phyloP scores from a whole-genome alignment of 106 monocot genomes.

The Narthecium ossifragum region DNA sequence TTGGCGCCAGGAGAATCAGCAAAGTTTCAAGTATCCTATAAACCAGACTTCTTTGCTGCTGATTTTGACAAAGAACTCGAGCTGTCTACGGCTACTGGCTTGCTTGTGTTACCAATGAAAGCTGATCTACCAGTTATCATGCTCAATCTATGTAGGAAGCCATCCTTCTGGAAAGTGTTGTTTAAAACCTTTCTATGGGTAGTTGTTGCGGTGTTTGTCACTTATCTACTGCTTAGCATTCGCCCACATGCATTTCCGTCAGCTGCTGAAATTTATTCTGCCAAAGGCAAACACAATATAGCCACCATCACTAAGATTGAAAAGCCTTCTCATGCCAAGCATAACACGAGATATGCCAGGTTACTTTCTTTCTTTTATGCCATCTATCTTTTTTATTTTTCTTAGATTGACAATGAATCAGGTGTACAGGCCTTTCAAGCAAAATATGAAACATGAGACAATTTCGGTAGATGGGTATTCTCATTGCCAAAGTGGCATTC shows the following conservation, averaged over 20 bases:
- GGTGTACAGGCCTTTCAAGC: constrained; percentile 35
- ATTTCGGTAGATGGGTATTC: constrained; percentile 8
- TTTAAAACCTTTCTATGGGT: constrained; percentile 28
- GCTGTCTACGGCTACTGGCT: constrained; percentile 44
- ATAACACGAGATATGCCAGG: constrained; percentile 40
- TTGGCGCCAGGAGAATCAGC: constrained; percentile 57
- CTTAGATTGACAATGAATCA: not conserved
- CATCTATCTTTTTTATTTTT: not conserved
- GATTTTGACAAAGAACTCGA: constrained; percentile 56
- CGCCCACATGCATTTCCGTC: constrained; percentile 23
- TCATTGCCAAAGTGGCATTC: constrained; percentile 9
- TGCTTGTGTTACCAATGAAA: constrained; percentile 68
- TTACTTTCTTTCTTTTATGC: constrained; percentile 10
- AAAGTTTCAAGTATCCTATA: constrained; percentile 47
- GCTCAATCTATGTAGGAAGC: constrained; percentile 41
- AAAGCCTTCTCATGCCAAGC: constrained; percentile 27
- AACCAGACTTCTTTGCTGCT: constrained; percentile 42
- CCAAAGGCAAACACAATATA: constrained; percentile 23
- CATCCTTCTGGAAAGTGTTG: constrained; percentile 18
- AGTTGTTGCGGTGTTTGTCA: constrained; percentile 11
- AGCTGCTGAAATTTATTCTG: constrained; percentile 19
- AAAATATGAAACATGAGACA: constrained; percentile 25
- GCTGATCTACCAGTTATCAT: constrained; percentile 40
- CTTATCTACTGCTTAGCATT: constrained; percentile 23
- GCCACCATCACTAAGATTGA: constrained; percentile 9